Percentiles rank a stretch among this genome's conserved stretches.
phyloP scores from a whole-genome alignment of 2,329 filamentous ascomycete genomes.

The Trichoderma gracile region DNA sequence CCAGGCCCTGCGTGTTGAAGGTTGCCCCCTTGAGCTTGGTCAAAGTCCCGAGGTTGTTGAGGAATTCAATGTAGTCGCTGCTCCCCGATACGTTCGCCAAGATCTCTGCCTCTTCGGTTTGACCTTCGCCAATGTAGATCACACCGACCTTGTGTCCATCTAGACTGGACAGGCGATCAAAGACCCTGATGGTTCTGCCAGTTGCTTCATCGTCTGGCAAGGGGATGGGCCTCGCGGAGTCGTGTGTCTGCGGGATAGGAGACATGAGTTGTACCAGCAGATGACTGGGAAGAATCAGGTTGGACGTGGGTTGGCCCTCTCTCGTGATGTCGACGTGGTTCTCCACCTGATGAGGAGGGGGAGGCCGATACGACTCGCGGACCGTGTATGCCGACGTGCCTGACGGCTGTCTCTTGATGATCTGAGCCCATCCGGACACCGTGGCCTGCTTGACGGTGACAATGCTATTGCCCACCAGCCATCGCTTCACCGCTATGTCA shows the following conservation, averaged over 20 bases:
- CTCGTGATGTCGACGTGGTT: slow-evolving; percentile 50
- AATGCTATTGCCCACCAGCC: slow-evolving; percentile 73
- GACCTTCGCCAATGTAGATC: slow-evolving; percentile 86
- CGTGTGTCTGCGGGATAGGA: slow-evolving; percentile 58
- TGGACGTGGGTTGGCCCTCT: slow-evolving; percentile 55
- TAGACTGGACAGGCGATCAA: slow-evolving; percentile 85
- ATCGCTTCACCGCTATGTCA: slow-evolving; percentile 65
- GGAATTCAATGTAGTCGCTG: slow-evolving; percentile 81
- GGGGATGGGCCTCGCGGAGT: slow-evolving; percentile 68
- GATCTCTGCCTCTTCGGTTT: slow-evolving; percentile 80
- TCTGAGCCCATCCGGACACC: slow-evolving; percentile 65
- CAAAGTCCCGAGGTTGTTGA: slow-evolving; percentile 78
- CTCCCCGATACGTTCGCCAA: slow-evolving; percentile 84
- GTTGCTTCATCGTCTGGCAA: slow-evolving; percentile 71
- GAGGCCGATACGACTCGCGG: slow-evolving; percentile 59
- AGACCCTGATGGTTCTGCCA: slow-evolving; percentile 72
- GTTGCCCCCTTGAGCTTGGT: slow-evolving; percentile 77
- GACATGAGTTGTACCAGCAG: slow-evolving; percentile 69
- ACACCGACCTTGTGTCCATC: slow-evolving; percentile 96
- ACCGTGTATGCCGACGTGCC: slow-evolving; percentile 62
- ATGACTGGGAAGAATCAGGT: slow-evolving; percentile 70
- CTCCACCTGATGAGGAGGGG: slow-evolving; percentile 57
- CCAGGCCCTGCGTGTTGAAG: slow-evolving; percentile 92
- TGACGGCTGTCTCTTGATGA: slow-evolving; percentile 72
- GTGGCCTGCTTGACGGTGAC: slow-evolving; percentile 72